These are phyloP conservation scores for Eimeria acervulina DNA, from an alignment of 169 alveolate species.

Conservation along the genomic window DNA sequence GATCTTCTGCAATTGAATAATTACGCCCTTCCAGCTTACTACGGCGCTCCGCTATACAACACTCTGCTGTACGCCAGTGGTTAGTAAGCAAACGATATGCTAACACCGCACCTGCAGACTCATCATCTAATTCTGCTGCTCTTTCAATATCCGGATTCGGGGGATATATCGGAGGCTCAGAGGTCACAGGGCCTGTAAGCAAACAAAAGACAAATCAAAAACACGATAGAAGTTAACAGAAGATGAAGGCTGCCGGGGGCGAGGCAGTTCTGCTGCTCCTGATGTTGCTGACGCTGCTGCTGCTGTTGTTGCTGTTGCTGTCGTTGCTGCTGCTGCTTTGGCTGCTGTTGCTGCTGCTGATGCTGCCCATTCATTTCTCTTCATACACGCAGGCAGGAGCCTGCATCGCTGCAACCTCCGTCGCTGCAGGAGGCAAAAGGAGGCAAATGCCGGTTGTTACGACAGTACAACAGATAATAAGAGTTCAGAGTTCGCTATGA, in stretches of 20 bases:
- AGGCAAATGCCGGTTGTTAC: too few relatives aligned
- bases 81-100: conserved; percentile 67
- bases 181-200: conserved; percentile 72
- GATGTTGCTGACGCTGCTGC: too few relatives aligned
- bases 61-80: conserved; percentile 82
- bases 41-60: conserved; percentile 35
- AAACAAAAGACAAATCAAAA: background rate
- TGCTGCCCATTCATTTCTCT: too few relatives aligned
- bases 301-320: too few relatives aligned
- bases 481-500: background rate
- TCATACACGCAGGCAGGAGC: too few relatives aligned
- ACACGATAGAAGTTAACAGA: background rate
- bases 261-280: too few relatives aligned
- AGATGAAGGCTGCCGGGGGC: too few relatives aligned
- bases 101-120: conserved; percentile 53
- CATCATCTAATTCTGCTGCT: conserved; percentile 61
- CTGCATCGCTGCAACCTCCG: too few relatives aligned
- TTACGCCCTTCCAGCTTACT: conserved; percentile 60
- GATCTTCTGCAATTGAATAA: background rate
- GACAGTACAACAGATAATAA: too few relatives aligned
- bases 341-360: too few relatives aligned
- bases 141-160: conserved; percentile 36
- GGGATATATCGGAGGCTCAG: conserved; percentile 76
- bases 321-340: too few relatives aligned
- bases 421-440: too few relatives aligned